Base-by-base conservation (phyloP, 169 alveolate genomes). In the Eimeria acervulina region DNA sequence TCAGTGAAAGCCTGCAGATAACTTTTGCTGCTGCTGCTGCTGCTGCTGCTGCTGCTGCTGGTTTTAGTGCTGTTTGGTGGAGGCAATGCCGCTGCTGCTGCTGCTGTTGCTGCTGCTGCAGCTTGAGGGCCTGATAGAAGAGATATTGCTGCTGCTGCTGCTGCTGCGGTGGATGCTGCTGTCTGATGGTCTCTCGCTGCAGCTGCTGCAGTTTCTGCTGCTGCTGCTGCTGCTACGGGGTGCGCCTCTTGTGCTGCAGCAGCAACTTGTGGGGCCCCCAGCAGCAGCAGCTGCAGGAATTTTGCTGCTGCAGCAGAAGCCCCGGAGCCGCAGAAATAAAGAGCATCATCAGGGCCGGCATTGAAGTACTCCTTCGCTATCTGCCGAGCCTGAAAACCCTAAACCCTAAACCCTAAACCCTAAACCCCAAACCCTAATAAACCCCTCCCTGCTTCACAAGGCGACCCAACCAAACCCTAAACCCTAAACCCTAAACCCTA, bases 311-410 rank as follows among this genome's bases (percentile, higher is more conserved):
- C 95, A 5, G 78, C 95, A n/a, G 95, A 76, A 1, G 90, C 96
- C 15, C 97, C 97, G 3, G 78, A 55, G 38, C 97, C 97, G 76
- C 96, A 87, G 95, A 96, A 96, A 31, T 95, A 95, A 38, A 95
- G 94, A 21, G 96, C 97, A 66, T 96, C 96, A 28, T 95, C 89
- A 42, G 88, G 95, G 70, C 40, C 33, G 61, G 88, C 96, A 31
- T 94, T 87, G 68, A 96, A 52, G 68, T 93, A 93, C 55, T 84
- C 85, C 95, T 94, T 93, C 80, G 90, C 88, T 52, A 96, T 96
- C 31, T 96, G 96, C 12, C 97, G 68, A 6, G 96, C 96, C 59
- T 51, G 59, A 51, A 17, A 0, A 51, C 59, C 2, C 0, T 12
- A 51, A 47, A 47, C 55, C 55, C 55, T 47, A 33, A 78, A 47